Conservation (phyloP, 2,329 filamentous ascomycete species). For the Clonostachys chloroleuca region DNA sequence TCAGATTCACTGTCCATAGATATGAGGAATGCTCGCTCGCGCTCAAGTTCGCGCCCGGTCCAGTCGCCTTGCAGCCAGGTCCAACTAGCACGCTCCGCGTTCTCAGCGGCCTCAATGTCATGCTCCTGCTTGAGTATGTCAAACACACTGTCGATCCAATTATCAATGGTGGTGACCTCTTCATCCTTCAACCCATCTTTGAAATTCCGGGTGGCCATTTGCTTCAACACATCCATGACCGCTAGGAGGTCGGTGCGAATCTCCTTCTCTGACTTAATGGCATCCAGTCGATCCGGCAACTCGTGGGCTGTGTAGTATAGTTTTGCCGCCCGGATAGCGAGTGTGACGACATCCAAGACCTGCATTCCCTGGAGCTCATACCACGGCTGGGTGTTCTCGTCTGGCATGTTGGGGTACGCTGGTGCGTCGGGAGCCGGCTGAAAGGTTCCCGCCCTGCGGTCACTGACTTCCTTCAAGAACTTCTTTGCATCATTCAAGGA, state of each 20-base stretch:
- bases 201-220: conserved; percentile 86
- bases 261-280: conserved; percentile 82
- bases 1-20: conserved; percentile 63
- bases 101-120: conserved; percentile 69
- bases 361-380: conserved; percentile 88
- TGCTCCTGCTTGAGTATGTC: conserved; percentile 74
- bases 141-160: conserved; percentile 77
- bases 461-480: conserved; percentile 57
- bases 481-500: conserved; percentile 66
- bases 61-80: conserved; percentile 78
- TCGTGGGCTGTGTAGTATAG: conserved; percentile 95
- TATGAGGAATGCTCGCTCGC: conserved; percentile 76
- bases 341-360: conserved; percentile 84
- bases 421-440: conserved; percentile 16
- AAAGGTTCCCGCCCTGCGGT: conserved; percentile 24
- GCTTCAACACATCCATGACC: conserved; percentile 87
- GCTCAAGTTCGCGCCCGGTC: conserved; percentile 67
- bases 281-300: conserved; percentile 76
- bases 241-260: conserved; percentile 80
- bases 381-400: conserved; percentile 59
- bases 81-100: conserved; percentile 68
- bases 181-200: conserved; percentile 74
- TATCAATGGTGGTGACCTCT: conserved; percentile 70
- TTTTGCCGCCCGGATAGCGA: conserved; percentile 93
- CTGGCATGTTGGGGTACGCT: conserved; percentile 31